phyloP scores from a whole-genome alignment of 768 basidiomycete species.

The Xerocomellus dryophilus region DNA sequence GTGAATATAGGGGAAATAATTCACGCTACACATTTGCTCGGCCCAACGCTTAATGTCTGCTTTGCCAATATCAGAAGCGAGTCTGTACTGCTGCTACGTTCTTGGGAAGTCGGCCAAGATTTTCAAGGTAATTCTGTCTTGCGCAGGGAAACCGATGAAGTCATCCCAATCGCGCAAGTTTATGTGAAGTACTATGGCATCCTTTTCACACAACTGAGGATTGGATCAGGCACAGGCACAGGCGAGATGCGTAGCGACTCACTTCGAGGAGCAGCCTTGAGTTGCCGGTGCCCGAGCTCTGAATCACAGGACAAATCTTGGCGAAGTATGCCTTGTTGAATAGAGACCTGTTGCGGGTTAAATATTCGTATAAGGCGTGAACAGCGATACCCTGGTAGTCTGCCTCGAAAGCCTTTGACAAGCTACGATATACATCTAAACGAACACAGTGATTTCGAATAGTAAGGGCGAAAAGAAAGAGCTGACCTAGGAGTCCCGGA shows the following conservation, averaged over 20 bases:
- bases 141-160: neutral
- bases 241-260: neutral
- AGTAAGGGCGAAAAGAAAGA: neutral
- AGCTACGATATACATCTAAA: neutral
- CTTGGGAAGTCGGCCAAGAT: neutral
- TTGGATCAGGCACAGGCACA: neutral
- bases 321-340: neutral
- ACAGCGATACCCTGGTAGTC: neutral
- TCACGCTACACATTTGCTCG: neutral
- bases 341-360: neutral
- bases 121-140: neutral
- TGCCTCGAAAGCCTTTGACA: neutral
- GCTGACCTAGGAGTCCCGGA: neutral
- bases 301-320: neutral
- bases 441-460: neutral
- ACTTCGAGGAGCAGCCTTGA: neutral
- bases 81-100: neutral
- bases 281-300: neutral
- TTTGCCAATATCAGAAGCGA: too few relatives aligned
- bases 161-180: neutral
- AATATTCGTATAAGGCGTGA: neutral
- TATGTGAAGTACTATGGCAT: neutral
- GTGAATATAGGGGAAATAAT: neutral
- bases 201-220: neutral
- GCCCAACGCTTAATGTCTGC: neutral